phyloP scores from a whole-genome alignment of 805 yeast genomes.

The Lipomyces sp. region DNA sequence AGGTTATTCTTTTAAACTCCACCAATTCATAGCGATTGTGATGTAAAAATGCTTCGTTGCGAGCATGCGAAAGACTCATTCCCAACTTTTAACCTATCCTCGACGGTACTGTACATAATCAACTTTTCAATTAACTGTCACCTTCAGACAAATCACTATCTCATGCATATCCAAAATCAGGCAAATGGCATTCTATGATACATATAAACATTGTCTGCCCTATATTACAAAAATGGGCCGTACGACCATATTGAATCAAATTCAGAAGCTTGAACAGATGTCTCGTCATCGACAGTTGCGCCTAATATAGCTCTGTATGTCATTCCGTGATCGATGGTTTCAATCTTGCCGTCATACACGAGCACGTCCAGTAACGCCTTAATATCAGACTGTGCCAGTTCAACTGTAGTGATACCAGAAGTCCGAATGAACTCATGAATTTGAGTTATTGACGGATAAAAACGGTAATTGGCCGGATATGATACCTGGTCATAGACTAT shows the following conservation, averaged over 20 bases:
- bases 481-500: slow-evolving; percentile 50
- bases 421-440: slow-evolving; percentile 74
- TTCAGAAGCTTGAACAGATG: slow-evolving; percentile 51
- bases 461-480: slow-evolving; percentile 63
- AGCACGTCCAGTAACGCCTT: slow-evolving; percentile 85
- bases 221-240: neutral
- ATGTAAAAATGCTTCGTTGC: neutral
- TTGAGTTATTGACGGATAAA: slow-evolving; percentile 71
- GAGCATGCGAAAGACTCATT: neutral
- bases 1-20: neutral
- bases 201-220: slow-evolving; percentile 42
- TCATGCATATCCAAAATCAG: neutral
- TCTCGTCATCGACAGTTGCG: slow-evolving; percentile 21
- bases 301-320: slow-evolving; percentile 76
- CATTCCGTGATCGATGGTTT: slow-evolving; percentile 58
- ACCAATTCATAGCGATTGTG: neutral
- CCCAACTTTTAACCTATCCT: neutral
- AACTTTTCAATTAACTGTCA: slow-evolving; percentile 1
- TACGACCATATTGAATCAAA: slow-evolving; percentile 22
- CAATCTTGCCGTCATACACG: slow-evolving; percentile 83
- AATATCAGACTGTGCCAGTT: slow-evolving; percentile 73
- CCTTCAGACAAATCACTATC: neutral
- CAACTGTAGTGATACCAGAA: slow-evolving; percentile 80
- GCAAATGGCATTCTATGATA: neutral
- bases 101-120: neutral